Conservation (phyloP, 2,329 filamentous ascomycete genomes). For the Lizonia empirigonia region DNA sequence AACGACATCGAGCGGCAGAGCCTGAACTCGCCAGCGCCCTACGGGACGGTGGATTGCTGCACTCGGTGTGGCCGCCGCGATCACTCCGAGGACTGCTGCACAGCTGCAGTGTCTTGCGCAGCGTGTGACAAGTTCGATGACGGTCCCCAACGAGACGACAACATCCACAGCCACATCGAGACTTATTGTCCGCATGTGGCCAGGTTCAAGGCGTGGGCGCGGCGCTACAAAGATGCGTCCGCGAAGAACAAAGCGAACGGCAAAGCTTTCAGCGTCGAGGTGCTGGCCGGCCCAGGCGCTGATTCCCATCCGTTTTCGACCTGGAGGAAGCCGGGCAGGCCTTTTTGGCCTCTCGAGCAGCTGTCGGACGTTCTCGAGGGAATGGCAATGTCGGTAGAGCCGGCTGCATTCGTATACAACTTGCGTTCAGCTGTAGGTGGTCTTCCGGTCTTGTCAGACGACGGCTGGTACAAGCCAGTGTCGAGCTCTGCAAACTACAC, state of each 20-base stretch:
- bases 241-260: not conserved
- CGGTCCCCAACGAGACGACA: not conserved
- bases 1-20: constrained; percentile 8
- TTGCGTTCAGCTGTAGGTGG: constrained; percentile 2
- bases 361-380: not conserved
- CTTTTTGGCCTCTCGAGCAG: not conserved
- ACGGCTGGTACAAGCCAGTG: not conserved
- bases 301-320: constrained; percentile 10
- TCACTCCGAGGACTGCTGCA: constrained; percentile 13
- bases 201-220: constrained; percentile 9
- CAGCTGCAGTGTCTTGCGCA: constrained; percentile 2
- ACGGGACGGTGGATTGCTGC: constrained; percentile 17
- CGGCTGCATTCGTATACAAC: not conserved
- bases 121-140: constrained; percentile 13
- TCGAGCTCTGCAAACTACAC: not conserved
- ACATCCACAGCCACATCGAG: constrained; percentile 8
- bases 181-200: constrained; percentile 5
- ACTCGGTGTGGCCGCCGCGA: constrained; percentile 20
- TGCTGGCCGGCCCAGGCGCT: not conserved
- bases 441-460: not conserved
- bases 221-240: constrained; percentile 5
- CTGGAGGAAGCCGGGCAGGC: not conserved
- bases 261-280: not conserved
- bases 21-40: not conserved
- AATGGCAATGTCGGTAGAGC: not conserved